These are phyloP conservation scores for Albifimbria verrucaria DNA, from an alignment of 2,329 filamentous ascomycete species.

Conservation along the genomic window DNA sequence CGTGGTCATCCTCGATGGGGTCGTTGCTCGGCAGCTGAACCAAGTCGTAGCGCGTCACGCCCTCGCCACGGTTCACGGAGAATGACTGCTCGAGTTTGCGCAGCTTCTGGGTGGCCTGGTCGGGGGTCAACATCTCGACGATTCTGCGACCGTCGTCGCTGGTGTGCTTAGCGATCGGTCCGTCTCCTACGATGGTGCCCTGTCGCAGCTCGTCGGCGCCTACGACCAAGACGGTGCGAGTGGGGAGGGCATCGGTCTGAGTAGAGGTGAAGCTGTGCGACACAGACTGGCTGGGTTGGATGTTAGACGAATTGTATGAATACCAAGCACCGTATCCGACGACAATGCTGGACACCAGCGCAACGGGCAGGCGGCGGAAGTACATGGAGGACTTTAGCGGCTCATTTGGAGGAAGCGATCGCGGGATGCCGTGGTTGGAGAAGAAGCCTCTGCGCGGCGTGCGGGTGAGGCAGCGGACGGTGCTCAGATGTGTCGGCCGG, in stretches of 20 bases:
- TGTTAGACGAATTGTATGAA: conserved; percentile 52
- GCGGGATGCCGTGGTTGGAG: conserved; percentile 18
- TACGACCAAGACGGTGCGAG: conserved; percentile 75
- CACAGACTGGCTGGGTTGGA: conserved; percentile 25
- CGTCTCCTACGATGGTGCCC: conserved; percentile 78
- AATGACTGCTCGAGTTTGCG: conserved; percentile 90
- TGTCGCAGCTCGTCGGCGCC: conserved; percentile 89
- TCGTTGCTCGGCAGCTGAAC: conserved; percentile 95
- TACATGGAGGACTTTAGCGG: conserved; percentile 71
- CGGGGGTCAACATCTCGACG: conserved; percentile 92
- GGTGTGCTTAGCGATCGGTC: conserved; percentile 82
- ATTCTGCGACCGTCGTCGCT: conserved; percentile 82
- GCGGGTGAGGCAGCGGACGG: conserved; percentile 56
- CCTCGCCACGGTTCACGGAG: conserved; percentile 81
- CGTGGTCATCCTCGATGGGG: conserved; percentile 97
- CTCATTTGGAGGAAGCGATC: conserved; percentile 37
- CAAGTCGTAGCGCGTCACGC: conserved; percentile 90
- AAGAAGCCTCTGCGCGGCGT: conserved; percentile 39
- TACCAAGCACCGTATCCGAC: conserved; percentile 78
- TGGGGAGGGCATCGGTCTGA: conserved; percentile 38
- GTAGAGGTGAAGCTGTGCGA: conserved; percentile 42
- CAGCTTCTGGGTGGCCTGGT: conserved; percentile 88
- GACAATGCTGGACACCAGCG: conserved; percentile 62
- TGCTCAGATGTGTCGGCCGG: conserved; percentile 64
- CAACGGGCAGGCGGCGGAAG: conserved; percentile 63